These are phyloP conservation scores for Metarhizium guizhouense DNA, from an alignment of 2,329 filamentous ascomycete species.

Conservation along the genomic window DNA sequence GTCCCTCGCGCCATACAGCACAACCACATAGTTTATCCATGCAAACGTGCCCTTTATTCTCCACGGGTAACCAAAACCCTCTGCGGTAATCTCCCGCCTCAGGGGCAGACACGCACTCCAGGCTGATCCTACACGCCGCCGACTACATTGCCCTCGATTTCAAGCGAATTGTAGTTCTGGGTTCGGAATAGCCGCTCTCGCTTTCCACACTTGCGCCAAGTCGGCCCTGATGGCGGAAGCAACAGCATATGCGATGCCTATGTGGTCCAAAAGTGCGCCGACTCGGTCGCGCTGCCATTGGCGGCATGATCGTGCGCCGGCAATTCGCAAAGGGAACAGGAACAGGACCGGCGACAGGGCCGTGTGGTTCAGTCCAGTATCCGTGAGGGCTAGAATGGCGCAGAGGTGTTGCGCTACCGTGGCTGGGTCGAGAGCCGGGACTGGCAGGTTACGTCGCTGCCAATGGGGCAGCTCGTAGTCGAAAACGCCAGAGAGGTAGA, in stretches of 20 bases:
- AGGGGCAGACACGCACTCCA: too few species aligned
- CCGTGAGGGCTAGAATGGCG: conserved; percentile 15
- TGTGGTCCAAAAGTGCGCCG: not conserved
- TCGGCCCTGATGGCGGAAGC: conserved; percentile 13
- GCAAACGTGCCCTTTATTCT: too few species aligned
- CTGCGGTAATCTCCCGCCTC: too few species aligned
- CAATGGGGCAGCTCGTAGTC: conserved; percentile 25
- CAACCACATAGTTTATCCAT: too few species aligned
- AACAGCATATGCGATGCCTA: not conserved
- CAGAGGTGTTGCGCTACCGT: not conserved
- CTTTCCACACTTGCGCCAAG: conserved; percentile 10
- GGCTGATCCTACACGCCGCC: too few species aligned
- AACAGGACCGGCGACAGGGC: conserved; percentile 22
- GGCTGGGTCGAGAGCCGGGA: not conserved
- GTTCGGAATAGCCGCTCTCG: not conserved
- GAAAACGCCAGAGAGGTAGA: conserved; percentile 27
- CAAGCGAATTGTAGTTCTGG: not conserved
- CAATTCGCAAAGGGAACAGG: conserved; percentile 25
- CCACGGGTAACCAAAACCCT: too few species aligned
- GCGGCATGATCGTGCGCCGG: conserved; percentile 19
- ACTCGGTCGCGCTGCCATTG: conserved; percentile 1
- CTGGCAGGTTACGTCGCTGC: conserved; percentile 9
- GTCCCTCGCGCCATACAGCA: too few species aligned
- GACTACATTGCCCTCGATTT: not conserved
- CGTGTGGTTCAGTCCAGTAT: conserved; percentile 10